Evolutionary conservation across 768 basidiomycete genomes (phyloP).

Genomic region (Chalciporus sphaerocephalus): DNA sequence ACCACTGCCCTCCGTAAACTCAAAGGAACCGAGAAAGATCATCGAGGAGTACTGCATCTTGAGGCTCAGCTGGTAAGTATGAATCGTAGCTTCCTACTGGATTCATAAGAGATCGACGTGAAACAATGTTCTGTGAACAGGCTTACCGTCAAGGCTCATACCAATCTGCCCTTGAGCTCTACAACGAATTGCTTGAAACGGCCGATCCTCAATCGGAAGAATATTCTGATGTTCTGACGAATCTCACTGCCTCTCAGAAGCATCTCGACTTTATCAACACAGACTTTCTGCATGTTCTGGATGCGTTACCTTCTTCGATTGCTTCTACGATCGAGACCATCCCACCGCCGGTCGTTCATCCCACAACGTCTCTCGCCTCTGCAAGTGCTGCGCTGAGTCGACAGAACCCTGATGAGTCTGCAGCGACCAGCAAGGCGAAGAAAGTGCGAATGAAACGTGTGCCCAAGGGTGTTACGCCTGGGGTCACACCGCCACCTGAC

Average conservation of each 20-base stretch:
- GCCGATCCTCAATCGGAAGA: constrained; percentile 79
- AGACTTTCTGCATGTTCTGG: constrained; percentile 62
- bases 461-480: constrained; percentile 70
- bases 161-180: constrained; percentile 67
- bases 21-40: constrained; percentile 41
- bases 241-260: constrained; percentile 74
- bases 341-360: constrained; percentile 50
- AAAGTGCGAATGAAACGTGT: constrained; percentile 63
- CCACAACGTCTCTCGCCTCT: constrained; percentile 24
- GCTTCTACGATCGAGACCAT: constrained; percentile 55
- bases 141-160: constrained; percentile 77
- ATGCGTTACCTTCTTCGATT: constrained; percentile 49
- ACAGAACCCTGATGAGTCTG: constrained; percentile 33
- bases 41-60: constrained; percentile 69
- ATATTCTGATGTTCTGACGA: constrained; percentile 81
- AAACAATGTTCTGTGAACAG: constrained; percentile 36
- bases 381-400: constrained; percentile 23
- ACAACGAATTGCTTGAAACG: constrained; percentile 75
- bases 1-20: constrained; percentile 45
- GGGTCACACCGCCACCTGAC: constrained; percentile 78
- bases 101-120: constrained; percentile 16
- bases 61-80: constrained; percentile 80
- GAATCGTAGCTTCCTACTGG: constrained; percentile 12
- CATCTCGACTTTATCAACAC: constrained; percentile 82
- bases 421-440: constrained; percentile 37